Evolutionary conservation across 495 filamentous ascomycete species (phyloP).

Genomic region (Hypomontagnella monticulosa): DNA sequence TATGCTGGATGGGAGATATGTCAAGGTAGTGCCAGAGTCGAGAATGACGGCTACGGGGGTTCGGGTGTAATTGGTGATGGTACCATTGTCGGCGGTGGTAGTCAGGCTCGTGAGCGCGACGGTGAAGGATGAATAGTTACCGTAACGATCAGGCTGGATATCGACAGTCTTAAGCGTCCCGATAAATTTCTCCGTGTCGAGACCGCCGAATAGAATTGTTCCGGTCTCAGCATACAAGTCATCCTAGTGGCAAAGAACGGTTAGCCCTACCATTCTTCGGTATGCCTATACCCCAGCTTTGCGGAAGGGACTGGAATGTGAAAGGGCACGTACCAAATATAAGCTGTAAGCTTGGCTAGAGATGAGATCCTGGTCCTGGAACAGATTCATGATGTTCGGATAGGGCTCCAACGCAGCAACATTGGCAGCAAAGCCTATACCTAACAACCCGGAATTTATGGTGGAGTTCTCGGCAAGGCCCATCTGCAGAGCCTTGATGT

Average conservation of each 20-base stretch:
- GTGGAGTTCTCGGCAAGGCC: slow-evolving; percentile 78
- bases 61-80: slow-evolving; percentile 31
- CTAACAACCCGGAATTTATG: slow-evolving; percentile 82
- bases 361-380: slow-evolving; percentile 76
- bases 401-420: slow-evolving; percentile 74
- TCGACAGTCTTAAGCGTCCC: slow-evolving; percentile 77
- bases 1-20: slow-evolving; percentile 78
- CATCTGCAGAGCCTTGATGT: slow-evolving; percentile 77
- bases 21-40: slow-evolving; percentile 85
- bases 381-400: slow-evolving; percentile 78
- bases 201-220: slow-evolving; percentile 87
- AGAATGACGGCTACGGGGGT: slow-evolving; percentile 69
- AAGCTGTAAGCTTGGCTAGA: slow-evolving; percentile 86
- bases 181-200: slow-evolving; percentile 85
- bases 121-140: slow-evolving; percentile 51
- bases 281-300: background rate
- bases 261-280: slow-evolving; percentile 9
- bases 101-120: slow-evolving; percentile 49
- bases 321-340: slow-evolving; percentile 63
- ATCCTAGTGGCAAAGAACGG: slow-evolving; percentile 41
- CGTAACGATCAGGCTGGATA: slow-evolving; percentile 58
- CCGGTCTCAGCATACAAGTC: slow-evolving; percentile 72
- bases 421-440: slow-evolving; percentile 83
- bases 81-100: slow-evolving; percentile 48
- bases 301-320: background rate